These are phyloP conservation scores for Protostelium mycophagum DNA, from an alignment of 78 protist genomes.

Conservation along the genomic window DNA sequence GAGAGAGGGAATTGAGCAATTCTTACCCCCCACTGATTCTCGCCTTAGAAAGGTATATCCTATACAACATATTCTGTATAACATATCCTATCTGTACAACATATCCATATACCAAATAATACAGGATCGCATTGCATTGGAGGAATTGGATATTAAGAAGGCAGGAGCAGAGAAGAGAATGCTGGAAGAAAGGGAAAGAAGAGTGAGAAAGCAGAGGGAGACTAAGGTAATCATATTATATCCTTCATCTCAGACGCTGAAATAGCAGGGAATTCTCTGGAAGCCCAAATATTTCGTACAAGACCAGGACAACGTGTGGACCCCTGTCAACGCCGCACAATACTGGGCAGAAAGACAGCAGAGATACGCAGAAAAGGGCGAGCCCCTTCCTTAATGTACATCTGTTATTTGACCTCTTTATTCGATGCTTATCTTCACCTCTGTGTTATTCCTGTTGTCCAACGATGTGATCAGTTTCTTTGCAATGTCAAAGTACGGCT, in stretches of 20 bases:
- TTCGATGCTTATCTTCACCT: no score
- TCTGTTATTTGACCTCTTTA: no score
- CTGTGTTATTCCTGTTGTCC: no score
- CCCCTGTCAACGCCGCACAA: background rate
- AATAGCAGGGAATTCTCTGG: background rate
- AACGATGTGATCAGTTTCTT: no score
- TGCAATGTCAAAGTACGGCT: background rate
- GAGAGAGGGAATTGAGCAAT: conserved; percentile 14
- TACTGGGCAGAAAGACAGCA: background rate
- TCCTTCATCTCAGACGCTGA: background rate
- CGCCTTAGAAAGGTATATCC: conserved; percentile 10
- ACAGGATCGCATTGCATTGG: background rate
- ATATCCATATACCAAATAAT: background rate
- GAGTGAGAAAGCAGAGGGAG: background rate
- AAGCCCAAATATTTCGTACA: background rate
- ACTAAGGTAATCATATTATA: no score
- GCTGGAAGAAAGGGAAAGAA: background rate
- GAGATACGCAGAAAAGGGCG: background rate
- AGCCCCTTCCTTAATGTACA: background rate
- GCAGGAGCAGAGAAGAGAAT: background rate
- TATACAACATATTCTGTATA: background rate
- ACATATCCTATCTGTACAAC: no score
- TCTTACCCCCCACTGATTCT: conserved; percentile 47
- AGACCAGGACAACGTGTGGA: background rate
- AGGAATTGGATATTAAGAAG: background rate